Base-by-base conservation (phyloP, 192 early-diverging fungal genomes). In the Cetraspora pellucida region DNA sequence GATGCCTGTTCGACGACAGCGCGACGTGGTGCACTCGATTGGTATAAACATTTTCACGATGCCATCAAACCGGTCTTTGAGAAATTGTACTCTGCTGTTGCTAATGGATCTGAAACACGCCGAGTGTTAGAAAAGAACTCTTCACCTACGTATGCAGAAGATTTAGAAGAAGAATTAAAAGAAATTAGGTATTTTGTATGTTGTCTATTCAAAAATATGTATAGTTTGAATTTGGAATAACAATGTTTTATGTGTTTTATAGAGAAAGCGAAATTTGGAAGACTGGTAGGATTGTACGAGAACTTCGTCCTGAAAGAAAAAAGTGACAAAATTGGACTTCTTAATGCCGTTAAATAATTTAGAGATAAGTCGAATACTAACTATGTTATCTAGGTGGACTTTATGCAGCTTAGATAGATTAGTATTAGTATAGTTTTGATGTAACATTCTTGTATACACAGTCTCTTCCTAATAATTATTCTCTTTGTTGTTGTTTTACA, bases 1-100 rank as follows among this genome's bases (percentile, higher is more conserved):
- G 92, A 93, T 85, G 95, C 94, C 88, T 98, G 97, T 89, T 95
- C 93, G 44, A 97, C 96, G 57, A 98, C 96, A 45, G 97, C 97
- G 50, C 92, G 94, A 81, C 91, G 97, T 72, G 97, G 96, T 77
- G 97, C 97, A 55, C 87, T 98, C 50, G 97, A 98, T 91, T 98
- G 97, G 97, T 93, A 91, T 83, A 91, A 94, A 72, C 87, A 89
- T 78, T 98, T 98, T 92, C 90, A 95, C 83, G 87, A 92, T 77
- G 93, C 92, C 72, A 91, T 93, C 77, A 95, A 95, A 89, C 97
- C 97, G 27, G 93, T 98, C 46, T 97, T 97, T 86, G 89, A 95
- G 81, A 86, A 92, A 74, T 86, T 98, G 79, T 97, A 98, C 85
- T 87, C 91, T 75, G 84, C 88, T 59, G 96, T 97, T 44, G 90